phyloP scores from a whole-genome alignment of 2,329 filamentous ascomycete genomes.

The Ascochyta fabae region DNA sequence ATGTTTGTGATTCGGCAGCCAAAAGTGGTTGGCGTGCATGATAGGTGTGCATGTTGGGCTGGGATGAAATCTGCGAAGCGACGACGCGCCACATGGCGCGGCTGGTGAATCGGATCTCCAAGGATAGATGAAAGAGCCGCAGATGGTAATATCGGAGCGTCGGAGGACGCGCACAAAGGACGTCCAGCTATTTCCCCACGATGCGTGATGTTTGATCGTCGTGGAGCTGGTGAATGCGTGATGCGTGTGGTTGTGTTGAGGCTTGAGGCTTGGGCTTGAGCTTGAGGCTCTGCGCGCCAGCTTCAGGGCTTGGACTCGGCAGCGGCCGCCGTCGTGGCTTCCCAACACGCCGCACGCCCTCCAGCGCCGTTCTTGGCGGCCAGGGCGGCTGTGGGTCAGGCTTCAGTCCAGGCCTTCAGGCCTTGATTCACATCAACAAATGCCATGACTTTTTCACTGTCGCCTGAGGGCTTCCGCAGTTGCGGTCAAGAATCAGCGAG shows the following conservation, averaged over 20 bases:
- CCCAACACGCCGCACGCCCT: not conserved
- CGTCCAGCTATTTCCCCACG: constrained; percentile 11
- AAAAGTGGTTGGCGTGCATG: constrained; percentile 7
- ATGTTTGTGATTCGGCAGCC: constrained; percentile 6
- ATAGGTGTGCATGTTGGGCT: constrained; percentile 6
- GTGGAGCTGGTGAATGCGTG: not conserved
- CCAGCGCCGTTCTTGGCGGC: not conserved
- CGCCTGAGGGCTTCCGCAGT: constrained; percentile 4
- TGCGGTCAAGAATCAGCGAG: constrained; percentile 11
- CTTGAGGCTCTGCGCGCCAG: constrained; percentile 14
- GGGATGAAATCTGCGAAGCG: constrained; percentile 6
- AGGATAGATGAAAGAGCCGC: constrained; percentile 16
- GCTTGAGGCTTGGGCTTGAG: not conserved
- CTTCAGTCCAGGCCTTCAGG: constrained; percentile 7
- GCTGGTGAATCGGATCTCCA: constrained; percentile 10
- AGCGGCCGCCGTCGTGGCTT: constrained; percentile 1
- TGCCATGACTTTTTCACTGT: constrained; percentile 8
- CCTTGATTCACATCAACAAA: not conserved
- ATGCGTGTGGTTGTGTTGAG: not conserved
- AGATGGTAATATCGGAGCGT: constrained; percentile 13
- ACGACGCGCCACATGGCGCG: constrained; percentile 7
- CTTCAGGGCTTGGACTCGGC: constrained; percentile 10
- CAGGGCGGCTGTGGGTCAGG: constrained; percentile 1
- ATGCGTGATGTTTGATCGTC: constrained; percentile 18
- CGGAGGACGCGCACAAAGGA: constrained; percentile 12